These are phyloP conservation scores for Endocarpon pusillum DNA, from an alignment of 495 filamentous ascomycete species.

Conservation along the genomic window DNA sequence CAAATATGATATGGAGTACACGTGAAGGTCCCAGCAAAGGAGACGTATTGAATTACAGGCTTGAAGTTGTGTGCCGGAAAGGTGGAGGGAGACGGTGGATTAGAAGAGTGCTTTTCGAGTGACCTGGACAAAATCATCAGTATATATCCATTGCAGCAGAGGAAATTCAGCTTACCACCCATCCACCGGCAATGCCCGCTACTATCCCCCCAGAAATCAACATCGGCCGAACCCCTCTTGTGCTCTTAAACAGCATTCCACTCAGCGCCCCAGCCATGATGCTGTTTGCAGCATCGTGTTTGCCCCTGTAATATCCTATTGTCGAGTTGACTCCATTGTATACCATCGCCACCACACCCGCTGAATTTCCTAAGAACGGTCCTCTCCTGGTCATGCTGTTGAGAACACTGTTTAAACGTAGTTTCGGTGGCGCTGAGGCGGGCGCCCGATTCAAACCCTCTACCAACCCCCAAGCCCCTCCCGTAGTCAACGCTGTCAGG, in stretches of 20 bases:
- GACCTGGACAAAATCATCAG: too few relatives aligned
- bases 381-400: conserved; percentile 85
- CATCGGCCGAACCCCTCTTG: conserved; percentile 77
- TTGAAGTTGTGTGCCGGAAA: too few relatives aligned
- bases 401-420: conserved; percentile 80
- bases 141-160: too few relatives aligned
- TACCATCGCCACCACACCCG: conserved; percentile 83
- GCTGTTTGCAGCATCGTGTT: conserved; percentile 82
- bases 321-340: conserved; percentile 92
- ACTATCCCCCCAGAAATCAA: conserved; percentile 81
- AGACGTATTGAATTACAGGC: too few relatives aligned
- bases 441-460: conserved; percentile 69
- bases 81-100: too few relatives aligned
- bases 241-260: conserved; percentile 92
- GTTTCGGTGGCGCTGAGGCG: conserved; percentile 60
- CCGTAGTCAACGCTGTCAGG: conserved; percentile 65
- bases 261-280: conserved; percentile 68
- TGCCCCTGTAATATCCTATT: conserved; percentile 68
- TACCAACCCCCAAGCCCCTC: conserved; percentile 77
- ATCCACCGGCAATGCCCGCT: conserved; percentile 63
- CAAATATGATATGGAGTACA: too few relatives aligned
- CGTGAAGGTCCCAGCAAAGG: too few relatives aligned
- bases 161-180: conserved; percentile 89
- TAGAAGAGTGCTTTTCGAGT: too few relatives aligned
- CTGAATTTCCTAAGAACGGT: conserved; percentile 91